These are phyloP conservation scores for Globisporangium nagaii DNA, from an alignment of 352 stramenopile genomes.

Conservation along the genomic window DNA sequence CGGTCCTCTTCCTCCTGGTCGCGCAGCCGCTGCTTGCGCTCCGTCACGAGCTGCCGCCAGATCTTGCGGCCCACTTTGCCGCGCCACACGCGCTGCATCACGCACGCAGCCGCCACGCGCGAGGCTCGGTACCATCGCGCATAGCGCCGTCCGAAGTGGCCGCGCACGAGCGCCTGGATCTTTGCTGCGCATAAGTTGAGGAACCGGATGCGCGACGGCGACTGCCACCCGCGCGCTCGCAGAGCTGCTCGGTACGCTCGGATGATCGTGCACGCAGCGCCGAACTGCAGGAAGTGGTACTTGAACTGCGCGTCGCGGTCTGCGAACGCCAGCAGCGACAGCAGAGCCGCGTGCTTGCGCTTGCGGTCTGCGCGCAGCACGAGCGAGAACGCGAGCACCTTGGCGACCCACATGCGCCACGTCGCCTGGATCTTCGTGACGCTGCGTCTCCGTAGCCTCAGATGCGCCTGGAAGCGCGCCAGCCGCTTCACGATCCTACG, in stretches of 20 bases:
- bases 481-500: slow-evolving; percentile 45
- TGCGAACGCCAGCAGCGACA: slow-evolving; percentile 16
- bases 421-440: slow-evolving; percentile 56
- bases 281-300: slow-evolving; percentile 45
- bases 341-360: slow-evolving; percentile 26
- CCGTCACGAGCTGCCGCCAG: slow-evolving; percentile 49
- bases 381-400: slow-evolving; percentile 36
- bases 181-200: slow-evolving; percentile 32
- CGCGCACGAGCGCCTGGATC: slow-evolving; percentile 60
- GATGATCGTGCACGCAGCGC: slow-evolving; percentile 43
- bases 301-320: slow-evolving; percentile 8
- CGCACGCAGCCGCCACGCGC: slow-evolving; percentile 22
- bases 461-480: slow-evolving; percentile 26
- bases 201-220: slow-evolving; percentile 40
- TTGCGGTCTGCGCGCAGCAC: slow-evolving; percentile 30
- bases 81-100: slow-evolving; percentile 61
- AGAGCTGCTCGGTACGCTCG: slow-evolving; percentile 43
- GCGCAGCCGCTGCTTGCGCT: slow-evolving; percentile 33
- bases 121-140: slow-evolving; percentile 21
- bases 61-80: slow-evolving; percentile 44
- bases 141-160: slow-evolving; percentile 35
- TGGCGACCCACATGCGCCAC: slow-evolving; percentile 78
- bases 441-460: slow-evolving; percentile 30
- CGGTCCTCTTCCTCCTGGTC: slow-evolving; percentile 56
- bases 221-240: slow-evolving; percentile 44